These are phyloP conservation scores for Amesomyces nigricolor DNA, from an alignment of 2,329 filamentous ascomycete genomes.

Conservation along the genomic window DNA sequence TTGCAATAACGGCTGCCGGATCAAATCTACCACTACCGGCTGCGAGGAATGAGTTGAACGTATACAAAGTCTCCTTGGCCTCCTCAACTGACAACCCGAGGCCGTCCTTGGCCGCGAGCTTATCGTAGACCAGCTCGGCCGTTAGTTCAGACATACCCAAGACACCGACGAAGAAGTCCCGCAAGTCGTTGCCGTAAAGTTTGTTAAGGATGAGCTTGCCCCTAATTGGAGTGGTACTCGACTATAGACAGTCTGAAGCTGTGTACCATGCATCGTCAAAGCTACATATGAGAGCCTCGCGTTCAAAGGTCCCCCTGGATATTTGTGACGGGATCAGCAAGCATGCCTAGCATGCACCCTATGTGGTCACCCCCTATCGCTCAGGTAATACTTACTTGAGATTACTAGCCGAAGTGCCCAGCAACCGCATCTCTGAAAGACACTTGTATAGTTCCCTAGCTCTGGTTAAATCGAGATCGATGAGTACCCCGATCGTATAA, in stretches of 20 bases:
- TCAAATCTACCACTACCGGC: neutral
- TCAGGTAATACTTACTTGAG: conserved; percentile 8
- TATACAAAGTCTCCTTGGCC: conserved; percentile 30
- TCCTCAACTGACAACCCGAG: conserved; percentile 17
- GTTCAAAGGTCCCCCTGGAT: neutral
- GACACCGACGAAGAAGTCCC: conserved; percentile 2
- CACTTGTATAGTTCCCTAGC: conserved; percentile 6
- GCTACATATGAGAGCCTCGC: conserved; percentile 1
- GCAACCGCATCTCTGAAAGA: conserved; percentile 8
- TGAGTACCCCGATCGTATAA: neutral
- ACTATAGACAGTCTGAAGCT: conserved; percentile 3
- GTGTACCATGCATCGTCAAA: conserved; percentile 3
- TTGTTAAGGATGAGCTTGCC: conserved; percentile 1
- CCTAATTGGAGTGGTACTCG: neutral
- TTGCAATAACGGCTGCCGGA: neutral
- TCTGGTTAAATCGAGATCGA: conserved; percentile 2
- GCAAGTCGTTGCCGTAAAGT: conserved; percentile 1
- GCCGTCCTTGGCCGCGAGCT: conserved; percentile 1
- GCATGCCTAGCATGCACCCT: neutral
- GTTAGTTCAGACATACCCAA: neutral
- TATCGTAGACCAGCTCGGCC: conserved; percentile 1
- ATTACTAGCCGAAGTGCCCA: neutral
- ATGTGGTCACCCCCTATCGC: neutral
- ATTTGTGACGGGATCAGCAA: neutral
- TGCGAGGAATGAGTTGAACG: conserved; percentile 32